A percentile compares a stretch with the other conserved stretches of the same genome.
Evolutionary conservation across 2,329 filamentous ascomycete species (phyloP).

Genomic region (Penicillium sp.): DNA sequence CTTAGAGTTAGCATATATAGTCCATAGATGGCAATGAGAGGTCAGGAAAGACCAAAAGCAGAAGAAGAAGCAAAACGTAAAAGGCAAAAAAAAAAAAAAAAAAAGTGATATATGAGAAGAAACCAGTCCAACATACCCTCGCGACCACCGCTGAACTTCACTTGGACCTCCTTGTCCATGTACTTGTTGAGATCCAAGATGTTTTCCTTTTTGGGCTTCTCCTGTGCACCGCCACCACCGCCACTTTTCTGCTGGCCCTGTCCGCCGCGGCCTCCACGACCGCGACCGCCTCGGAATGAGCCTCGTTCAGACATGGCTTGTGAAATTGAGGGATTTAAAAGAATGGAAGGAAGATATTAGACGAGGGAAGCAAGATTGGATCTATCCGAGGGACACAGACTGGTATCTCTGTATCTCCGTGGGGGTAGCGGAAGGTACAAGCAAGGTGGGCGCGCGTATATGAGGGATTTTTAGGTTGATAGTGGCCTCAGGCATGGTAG

Average conservation of each 20-base stretch:
- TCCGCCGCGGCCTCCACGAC: conserved; percentile 15
- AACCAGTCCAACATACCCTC: conserved; percentile 10
- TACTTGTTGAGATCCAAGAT: conserved; percentile 93
- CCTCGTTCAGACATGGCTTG: conserved; percentile 39
- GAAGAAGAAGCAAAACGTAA: too few relatives aligned
- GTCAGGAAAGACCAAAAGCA: background rate
- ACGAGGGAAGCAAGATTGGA: conserved; percentile 4
- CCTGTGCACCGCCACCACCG: conserved; percentile 47
- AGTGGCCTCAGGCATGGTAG: background rate
- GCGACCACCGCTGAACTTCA: conserved; percentile 86
- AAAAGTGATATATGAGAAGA: background rate
- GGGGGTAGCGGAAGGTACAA: conserved; percentile 9
- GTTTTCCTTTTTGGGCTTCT: conserved; percentile 94
- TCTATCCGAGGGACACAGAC: background rate
- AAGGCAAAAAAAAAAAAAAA: background rate
- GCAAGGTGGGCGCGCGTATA: conserved; percentile 9
- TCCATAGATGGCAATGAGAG: background rate
- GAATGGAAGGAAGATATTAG: conserved; percentile 3
- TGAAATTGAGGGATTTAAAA: conserved; percentile 43
- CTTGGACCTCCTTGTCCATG: conserved; percentile 88
- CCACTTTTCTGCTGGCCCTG: conserved; percentile 39
- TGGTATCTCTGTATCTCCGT: background rate
- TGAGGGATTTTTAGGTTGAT: conserved; percentile 19
- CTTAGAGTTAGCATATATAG: conserved; percentile 6
- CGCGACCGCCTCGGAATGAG: conserved; percentile 18